Base-by-base conservation (phyloP, 1,139 yeast species). In the Tardiomyces digboiensis region DNA sequence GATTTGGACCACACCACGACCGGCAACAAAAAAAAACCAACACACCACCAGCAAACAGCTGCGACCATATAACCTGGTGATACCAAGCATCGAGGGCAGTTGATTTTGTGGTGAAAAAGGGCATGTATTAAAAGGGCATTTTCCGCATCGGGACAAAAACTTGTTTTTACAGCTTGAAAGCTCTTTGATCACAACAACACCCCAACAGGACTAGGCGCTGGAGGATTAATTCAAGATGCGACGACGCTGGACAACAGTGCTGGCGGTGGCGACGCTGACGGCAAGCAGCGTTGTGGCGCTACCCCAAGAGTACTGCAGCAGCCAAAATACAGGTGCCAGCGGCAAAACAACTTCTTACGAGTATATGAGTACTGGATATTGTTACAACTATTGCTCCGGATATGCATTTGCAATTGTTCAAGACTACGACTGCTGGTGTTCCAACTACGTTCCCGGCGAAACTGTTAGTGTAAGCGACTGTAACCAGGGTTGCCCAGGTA, bases 361-460 rank as follows among this genome's bases (percentile, higher is more conserved):
- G 18, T 77, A 50, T 45, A 71, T 67, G 71, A 74, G 82, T 33
- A 75, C 72, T 52, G 87, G 87, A 1, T 59, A 59, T 4, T 81
- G 87, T 57, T 57, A 66, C 6, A 67, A 66, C 45, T 59, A 65
- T 36, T 81, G 88, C 57, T 29, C 48, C 2, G 79, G 76, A n/a
- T 75, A 64, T 54, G 71, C 78, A 2, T 76, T 71, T 45, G 87
- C 79, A 3, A 69, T 81, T 40, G 61, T 80, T 16, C 80, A 72
- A 47, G 68, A 66, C 20, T 53, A 62, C 43, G 49, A 67, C 42
- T 81, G 88, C 60, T 81, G 80, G 76, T 81, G 88, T 56, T 70
- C 83, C 10, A 69, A 80, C 55, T 56, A 60, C 33, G 61, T 73
- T 3, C 85, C 86, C 0, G 66, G 56, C 2, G 55, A 57, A 22